A percentile compares a stretch with the other conserved stretches of the same genome.
Conservation (phyloP, 2,329 filamentous ascomycete genomes). For the Cladosporium sp. region DNA sequence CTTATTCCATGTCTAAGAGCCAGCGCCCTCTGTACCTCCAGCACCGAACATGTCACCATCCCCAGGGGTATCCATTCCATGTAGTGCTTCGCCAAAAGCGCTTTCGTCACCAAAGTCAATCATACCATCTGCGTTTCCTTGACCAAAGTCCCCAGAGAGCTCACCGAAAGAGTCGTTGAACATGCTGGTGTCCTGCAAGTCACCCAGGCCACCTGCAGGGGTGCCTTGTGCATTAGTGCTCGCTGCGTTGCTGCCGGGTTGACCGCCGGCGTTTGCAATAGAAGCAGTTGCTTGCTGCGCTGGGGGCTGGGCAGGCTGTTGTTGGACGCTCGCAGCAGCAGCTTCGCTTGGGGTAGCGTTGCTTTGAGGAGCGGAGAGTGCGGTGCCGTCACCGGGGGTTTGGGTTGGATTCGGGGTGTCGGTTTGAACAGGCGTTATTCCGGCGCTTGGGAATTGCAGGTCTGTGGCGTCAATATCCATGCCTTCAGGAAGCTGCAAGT, state of each 20-base stretch:
- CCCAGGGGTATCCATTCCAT: slow-evolving; percentile 44
- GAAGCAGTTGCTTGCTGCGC: slow-evolving; percentile 5
- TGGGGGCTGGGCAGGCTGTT: slow-evolving; percentile 2
- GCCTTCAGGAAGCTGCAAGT: slow-evolving; percentile 8
- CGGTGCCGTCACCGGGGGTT: background rate
- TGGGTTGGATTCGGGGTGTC: slow-evolving; percentile 4
- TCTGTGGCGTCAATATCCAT: slow-evolving; percentile 12
- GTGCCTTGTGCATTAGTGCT: slow-evolving; percentile 5
- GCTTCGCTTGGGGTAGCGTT: background rate
- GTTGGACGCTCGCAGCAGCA: slow-evolving; percentile 1
- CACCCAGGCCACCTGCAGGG: slow-evolving; percentile 8
- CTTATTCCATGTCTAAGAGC: background rate
- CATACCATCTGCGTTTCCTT: slow-evolving; percentile 47
- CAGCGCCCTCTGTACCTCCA: slow-evolving; percentile 11
- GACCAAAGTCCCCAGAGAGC: slow-evolving; percentile 55
- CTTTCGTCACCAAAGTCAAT: slow-evolving; percentile 56
- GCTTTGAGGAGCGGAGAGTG: background rate
- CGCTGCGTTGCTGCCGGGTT: slow-evolving; percentile 11
- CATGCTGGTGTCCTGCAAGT: slow-evolving; percentile 15
- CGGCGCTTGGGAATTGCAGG: slow-evolving; percentile 8
- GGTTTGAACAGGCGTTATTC: slow-evolving; percentile 3
- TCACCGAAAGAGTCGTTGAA: slow-evolving; percentile 26
- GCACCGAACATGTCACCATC: slow-evolving; percentile 12
- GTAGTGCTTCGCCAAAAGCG: slow-evolving; percentile 79
- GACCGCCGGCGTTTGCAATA: background rate